Conservation (phyloP, 257 asterid species). For the Voacanga thouarsii region DNA sequence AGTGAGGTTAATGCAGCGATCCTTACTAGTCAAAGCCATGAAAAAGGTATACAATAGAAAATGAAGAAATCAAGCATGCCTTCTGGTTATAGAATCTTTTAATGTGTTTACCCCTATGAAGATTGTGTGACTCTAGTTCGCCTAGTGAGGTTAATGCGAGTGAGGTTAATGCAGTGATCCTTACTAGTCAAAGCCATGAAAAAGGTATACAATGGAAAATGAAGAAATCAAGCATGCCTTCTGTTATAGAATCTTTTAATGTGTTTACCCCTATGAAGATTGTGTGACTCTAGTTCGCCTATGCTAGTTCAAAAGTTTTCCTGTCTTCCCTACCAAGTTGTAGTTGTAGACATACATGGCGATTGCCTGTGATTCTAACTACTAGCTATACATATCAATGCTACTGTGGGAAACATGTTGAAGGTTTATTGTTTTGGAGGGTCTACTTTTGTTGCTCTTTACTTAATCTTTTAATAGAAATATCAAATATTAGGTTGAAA, state of each 20-base stretch:
- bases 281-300: neutral
- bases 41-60: constrained; percentile 46
- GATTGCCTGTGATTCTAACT: neutral
- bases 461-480: neutral
- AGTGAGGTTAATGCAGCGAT: constrained; percentile 85
- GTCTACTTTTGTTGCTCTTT: neutral
- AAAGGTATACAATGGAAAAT: constrained; percentile 38
- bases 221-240: constrained; percentile 3
- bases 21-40: constrained; percentile 84
- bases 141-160: no score
- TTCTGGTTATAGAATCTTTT: neutral
- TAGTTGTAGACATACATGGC: neutral
- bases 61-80: constrained; percentile 4
- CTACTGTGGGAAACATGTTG: neutral
- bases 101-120: neutral
- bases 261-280: neutral
- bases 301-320: neutral
- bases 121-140: neutral
- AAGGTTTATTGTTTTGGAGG: no score
- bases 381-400: neutral
- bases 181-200: constrained; percentile 85
- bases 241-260: neutral
- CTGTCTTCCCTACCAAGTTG: neutral
- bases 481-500: no score
- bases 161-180: constrained; percentile 83